A percentile compares a stretch with the other conserved stretches of the same genome.
Evolutionary conservation across 208 protist genomes (phyloP).

Genomic region (Zelonia costaricensis): DNA sequence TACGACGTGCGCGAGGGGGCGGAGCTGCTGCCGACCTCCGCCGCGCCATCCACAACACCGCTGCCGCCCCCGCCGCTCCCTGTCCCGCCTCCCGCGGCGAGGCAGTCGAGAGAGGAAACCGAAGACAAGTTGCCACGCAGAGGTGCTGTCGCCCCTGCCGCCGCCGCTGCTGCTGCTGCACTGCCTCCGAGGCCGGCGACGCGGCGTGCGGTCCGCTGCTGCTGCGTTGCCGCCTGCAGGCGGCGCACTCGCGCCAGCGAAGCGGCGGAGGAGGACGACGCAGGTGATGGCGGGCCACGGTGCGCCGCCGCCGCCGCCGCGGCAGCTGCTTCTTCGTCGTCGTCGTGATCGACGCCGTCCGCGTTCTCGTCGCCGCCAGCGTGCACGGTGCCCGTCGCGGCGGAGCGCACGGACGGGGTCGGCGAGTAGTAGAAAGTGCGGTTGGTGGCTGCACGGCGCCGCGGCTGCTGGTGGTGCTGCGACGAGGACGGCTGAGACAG

Average conservation of each 20-base stretch:
- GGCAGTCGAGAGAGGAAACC: constrained; percentile 1
- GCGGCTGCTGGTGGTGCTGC: constrained; percentile 10
- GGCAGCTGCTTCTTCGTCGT: background rate
- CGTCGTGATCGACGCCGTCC: background rate
- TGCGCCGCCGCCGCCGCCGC: background rate
- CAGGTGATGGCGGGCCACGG: background rate
- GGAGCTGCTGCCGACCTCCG: background rate
- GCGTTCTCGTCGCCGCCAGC: constrained; percentile 8
- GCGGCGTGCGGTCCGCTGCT: too few relatives aligned
- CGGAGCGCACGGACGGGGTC: constrained; percentile 15
- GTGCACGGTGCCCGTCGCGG: constrained; percentile 2
- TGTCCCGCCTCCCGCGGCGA: too few relatives aligned
- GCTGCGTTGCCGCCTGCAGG: too few relatives aligned
- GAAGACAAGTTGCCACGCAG: background rate
- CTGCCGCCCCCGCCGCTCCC: background rate
- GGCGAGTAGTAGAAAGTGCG: constrained; percentile 26
- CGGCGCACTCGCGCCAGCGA: background rate
- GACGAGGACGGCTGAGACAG: too few relatives aligned
- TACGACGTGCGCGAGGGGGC: background rate
- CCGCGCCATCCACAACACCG: background rate
- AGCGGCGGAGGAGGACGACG: background rate
- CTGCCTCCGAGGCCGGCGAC: too few relatives aligned
- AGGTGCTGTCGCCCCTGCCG: background rate
- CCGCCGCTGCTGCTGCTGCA: too few relatives aligned
- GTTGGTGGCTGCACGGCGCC: constrained; percentile 18